Conservation (phyloP, 2,329 filamentous ascomycete species). For the Pseudogymnoascus sp. region DNA sequence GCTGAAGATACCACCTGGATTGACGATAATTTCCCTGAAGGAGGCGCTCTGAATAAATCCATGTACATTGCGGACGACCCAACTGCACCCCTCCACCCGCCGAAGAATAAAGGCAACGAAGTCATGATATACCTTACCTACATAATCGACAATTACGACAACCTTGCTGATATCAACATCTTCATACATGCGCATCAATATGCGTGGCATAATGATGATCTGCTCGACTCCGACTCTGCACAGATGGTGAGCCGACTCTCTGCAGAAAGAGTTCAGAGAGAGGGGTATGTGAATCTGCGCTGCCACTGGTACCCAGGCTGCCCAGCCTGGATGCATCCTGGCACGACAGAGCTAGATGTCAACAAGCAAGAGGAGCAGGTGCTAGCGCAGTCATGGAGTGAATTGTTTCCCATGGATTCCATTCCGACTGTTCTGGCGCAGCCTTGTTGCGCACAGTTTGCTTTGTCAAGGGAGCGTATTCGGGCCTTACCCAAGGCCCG, state of each 20-base stretch:
- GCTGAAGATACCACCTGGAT: constrained; percentile 20
- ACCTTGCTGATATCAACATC: constrained; percentile 31
- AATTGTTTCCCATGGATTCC: constrained; percentile 36
- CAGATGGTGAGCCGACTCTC: constrained; percentile 20
- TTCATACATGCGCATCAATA: constrained; percentile 39
- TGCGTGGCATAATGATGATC: constrained; percentile 27
- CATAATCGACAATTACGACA: constrained; percentile 53
- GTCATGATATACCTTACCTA: constrained; percentile 37
- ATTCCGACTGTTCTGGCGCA: constrained; percentile 43
- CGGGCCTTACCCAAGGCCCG: constrained; percentile 38
- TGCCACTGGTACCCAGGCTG: constrained; percentile 50
- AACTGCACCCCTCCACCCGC: constrained; percentile 36
- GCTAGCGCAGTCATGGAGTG: constrained; percentile 37
- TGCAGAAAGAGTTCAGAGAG: constrained; percentile 33
- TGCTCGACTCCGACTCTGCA: constrained; percentile 19
- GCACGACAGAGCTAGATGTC: constrained; percentile 30
- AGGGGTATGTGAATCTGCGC: constrained; percentile 52
- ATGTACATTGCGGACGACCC: constrained; percentile 23
- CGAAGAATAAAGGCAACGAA: constrained; percentile 36
- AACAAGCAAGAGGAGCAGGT: constrained; percentile 38
- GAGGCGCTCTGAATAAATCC: not conserved
- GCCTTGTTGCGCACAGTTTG: constrained; percentile 58
- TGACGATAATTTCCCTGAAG: constrained; percentile 17
- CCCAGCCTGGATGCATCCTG: constrained; percentile 47
- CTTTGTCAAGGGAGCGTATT: constrained; percentile 45